Evolutionary conservation across 331 rosid species (phyloP), one percentile per base, ranked within the genome.

Genomic region (Saraca asoca): DNA sequence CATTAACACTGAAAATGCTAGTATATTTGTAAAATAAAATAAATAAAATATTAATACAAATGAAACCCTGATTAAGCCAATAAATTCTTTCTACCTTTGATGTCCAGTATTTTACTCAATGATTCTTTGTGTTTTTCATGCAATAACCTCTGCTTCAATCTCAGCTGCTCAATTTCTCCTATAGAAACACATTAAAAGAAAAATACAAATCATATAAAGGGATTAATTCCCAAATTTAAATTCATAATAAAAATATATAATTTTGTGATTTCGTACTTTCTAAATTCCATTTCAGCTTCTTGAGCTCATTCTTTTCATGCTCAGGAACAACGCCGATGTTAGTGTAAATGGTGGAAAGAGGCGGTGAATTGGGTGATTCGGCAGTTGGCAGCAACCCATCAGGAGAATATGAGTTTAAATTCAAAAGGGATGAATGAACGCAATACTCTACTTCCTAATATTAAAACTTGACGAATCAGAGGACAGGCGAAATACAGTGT

Each of bases 241-340:
- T 20, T 49, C 55, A 7, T 16, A 58, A 2, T 17, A 42, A 48
- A 69, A 61, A 1, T 41, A 48, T 3, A 29, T 18, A 38, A 24
- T 39, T 18, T 39, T 24, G 31, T 24, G 31, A 24, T 3, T 24
- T 24, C 31, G 52, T 68, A 89, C 98, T 87, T 84, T 87, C 94
- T 66, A 85, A 84, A 73, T 76, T 84, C 46, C 70, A 68, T 67
- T 80, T 81, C 6, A 86, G 58, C 64, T 69, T 78, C 52, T 85
- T 63, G 46, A 87, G 88, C 78, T 75, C 88, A 55, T 69, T 58
- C 66, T 78, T 83, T 56, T 82, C 79, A 6, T 92, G 88, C 73
- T 87, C 98, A 2, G 98, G 95, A 29, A 89, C 81, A 13, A 92
- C 79, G 64, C 70, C 81, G 54, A 89, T 96, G 51, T 92, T 95